A percentile compares a stretch with the other conserved stretches of the same genome.
Evolutionary conservation across 2,329 filamentous ascomycete genomes (phyloP).

Genomic region (Sphaerulina vaccinii): DNA sequence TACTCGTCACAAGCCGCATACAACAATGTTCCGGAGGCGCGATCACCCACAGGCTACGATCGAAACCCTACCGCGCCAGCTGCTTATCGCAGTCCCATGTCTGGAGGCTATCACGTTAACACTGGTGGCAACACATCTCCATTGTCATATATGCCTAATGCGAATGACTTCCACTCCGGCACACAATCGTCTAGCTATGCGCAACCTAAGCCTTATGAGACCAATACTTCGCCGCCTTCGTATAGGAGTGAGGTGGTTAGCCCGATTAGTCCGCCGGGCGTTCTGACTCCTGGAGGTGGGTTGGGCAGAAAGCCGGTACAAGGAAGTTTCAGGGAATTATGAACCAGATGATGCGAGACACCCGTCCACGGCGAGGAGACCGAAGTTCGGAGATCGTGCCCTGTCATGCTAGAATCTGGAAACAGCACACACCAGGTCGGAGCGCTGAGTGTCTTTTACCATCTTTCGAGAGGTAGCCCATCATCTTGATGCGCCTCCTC

Average conservation of each 20-base stretch:
- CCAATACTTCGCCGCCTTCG: conserved; percentile 17
- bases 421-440: no score
- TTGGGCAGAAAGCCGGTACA: conserved; percentile 36
- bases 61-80: conserved; percentile 5
- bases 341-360: not conserved
- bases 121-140: conserved; percentile 5
- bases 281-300: conserved; percentile 15
- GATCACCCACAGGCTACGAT: conserved; percentile 5
- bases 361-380: no score
- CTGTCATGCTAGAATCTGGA: no score
- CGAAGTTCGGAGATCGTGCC: no score
- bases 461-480: no score
- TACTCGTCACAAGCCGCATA: conserved; percentile 10
- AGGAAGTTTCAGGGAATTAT: conserved; percentile 38
- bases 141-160: conserved; percentile 7
- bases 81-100: conserved; percentile 12
- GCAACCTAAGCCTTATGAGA: conserved; percentile 24
- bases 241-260: conserved; percentile 19
- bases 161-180: conserved; percentile 10
- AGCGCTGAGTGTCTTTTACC: no score
- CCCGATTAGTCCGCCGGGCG: conserved; percentile 27
- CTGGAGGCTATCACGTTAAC: conserved; percentile 10
- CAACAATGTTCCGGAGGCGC: conserved; percentile 2
- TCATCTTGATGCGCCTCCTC: no score
- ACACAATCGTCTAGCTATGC: conserved; percentile 6